Evolutionary conservation across 2,329 filamentous ascomycete species (phyloP), one percentile per base, ranked within the genome.

Genomic region (Aureobasidium lini): DNA sequence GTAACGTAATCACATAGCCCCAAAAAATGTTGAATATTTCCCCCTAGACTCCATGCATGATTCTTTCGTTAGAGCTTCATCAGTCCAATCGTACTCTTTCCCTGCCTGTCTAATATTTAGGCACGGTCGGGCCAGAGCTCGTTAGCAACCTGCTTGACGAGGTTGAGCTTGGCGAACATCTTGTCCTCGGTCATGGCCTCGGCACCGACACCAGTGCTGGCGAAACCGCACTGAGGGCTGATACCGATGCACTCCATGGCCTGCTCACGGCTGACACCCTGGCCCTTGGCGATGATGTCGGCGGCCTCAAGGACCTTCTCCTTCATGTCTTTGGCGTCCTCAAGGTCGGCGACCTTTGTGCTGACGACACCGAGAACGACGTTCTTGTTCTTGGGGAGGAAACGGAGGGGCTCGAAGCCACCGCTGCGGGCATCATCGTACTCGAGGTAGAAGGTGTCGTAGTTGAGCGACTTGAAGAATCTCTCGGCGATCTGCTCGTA

Each of bases 401-500:
- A 72, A 23, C 70, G 68, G 32, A 73, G 66, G 6, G 71, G 71
- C 64, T 73, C 71, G 62, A 73, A 73, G 28, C 71, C 71, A 56
- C 71, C 71, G 32, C 68, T 70, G 23, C 71, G 68, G 18, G 67
- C 66, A 60, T 72, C 72, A 64, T 73, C 71, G 64, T 72, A 73
- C 62, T 73, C 71, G 46, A 73, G 67, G 65, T 73, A 73, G 64
- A 72, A 72, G 32, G 71, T 73, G 62, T 73, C 70, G 61, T 71
- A 73, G 63, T 72, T 70, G 59, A 73, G 67, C 1, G 68, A 67
- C 62, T 68, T 69, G 67, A 73, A 73, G 66, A 73, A 71, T 11
- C 62, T 64, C 66, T 71, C 67, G 15, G 71, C 71, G 61, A 73
- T 73, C 29, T 65, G 63, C 63, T 73, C 71, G 64, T 73, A 73